phyloP scores from a whole-genome alignment of 2,329 filamentous ascomycete genomes.

The Bimuria novae-zelandiae region DNA sequence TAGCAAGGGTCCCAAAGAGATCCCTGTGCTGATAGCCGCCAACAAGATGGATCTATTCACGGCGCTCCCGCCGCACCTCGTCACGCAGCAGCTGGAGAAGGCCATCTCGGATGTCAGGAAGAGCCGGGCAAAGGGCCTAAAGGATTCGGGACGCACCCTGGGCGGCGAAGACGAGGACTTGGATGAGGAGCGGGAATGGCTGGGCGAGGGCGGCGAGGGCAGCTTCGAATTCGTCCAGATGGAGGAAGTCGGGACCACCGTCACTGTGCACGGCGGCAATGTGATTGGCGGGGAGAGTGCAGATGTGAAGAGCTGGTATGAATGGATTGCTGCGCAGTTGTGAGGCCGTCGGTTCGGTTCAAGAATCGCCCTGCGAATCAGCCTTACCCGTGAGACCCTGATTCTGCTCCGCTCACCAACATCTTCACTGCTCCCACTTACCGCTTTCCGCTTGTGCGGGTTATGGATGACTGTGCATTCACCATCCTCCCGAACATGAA shows the following conservation, averaged over 20 bases:
- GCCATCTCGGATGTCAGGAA: constrained; percentile 80
- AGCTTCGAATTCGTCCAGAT: constrained; percentile 81
- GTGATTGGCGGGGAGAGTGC: constrained; percentile 64
- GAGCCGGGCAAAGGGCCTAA: constrained; percentile 74
- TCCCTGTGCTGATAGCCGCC: constrained; percentile 82
- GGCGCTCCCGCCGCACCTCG: constrained; percentile 76
- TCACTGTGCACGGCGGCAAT: constrained; percentile 79
- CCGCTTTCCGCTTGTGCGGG: background rate
- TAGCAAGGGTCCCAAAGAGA: constrained; percentile 61
- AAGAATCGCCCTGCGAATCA: constrained; percentile 3
- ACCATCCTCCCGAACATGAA: background rate
- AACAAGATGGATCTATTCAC: constrained; percentile 98
- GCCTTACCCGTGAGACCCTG: constrained; percentile 4
- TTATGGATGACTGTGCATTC: background rate
- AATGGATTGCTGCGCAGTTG: constrained; percentile 81
- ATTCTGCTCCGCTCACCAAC: background rate
- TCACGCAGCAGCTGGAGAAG: constrained; percentile 74
- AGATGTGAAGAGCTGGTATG: constrained; percentile 85
- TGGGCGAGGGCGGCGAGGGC: constrained; percentile 78
- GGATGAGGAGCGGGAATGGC: constrained; percentile 77
- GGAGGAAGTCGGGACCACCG: constrained; percentile 78
- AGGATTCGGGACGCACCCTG: constrained; percentile 77
- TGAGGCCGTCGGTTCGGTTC: constrained; percentile 43
- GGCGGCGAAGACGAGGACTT: constrained; percentile 55
- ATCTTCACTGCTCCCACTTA: constrained; percentile 1